These are phyloP conservation scores for Condylostoma magnum DNA, from an alignment of 169 alveolate species.

Conservation along the genomic window DNA sequence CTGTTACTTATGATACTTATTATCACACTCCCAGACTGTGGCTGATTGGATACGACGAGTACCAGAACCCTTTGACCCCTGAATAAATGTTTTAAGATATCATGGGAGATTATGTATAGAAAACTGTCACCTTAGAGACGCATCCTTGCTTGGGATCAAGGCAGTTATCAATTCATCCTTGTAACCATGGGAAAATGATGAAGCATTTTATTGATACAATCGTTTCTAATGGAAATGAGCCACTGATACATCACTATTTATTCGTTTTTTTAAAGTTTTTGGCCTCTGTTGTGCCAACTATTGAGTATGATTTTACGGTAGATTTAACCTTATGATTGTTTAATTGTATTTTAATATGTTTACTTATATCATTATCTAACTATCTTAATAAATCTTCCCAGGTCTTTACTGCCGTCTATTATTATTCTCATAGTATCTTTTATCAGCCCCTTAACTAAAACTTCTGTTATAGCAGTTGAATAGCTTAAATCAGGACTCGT, in stretches of 20 bases:
- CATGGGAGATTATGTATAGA: conserved; percentile 89
- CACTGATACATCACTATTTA: conserved; percentile 72
- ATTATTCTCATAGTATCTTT: no score
- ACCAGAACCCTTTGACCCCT: conserved; percentile 78
- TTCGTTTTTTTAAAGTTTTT: conserved; percentile 83
- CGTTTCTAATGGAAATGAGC: conserved; percentile 35
- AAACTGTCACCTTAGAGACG: conserved; percentile 92
- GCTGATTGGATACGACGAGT: conserved; percentile 89
- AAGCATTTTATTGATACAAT: conserved; percentile 76
- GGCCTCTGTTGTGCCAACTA: conserved; percentile 88
- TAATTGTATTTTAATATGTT: no score
- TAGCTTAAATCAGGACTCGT: conserved; percentile 86
- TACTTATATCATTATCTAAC: no score
- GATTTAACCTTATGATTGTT: conserved; percentile 53
- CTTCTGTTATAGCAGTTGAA: no score
- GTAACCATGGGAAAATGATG: conserved; percentile 84
- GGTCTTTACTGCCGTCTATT: no score
- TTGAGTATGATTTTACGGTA: conserved; percentile 87
- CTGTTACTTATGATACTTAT: conserved; percentile 63
- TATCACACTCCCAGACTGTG: conserved; percentile 92
- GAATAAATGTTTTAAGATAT: conserved; percentile 91
- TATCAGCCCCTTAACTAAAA: no score
- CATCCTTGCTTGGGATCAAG: conserved; percentile 86
- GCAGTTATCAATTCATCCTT: conserved; percentile 89
- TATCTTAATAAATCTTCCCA: no score